Percentiles rank a stretch among this genome's conserved stretches.
Evolutionary conservation across 495 filamentous ascomycete species (phyloP).

Genomic region (Hyphodiscus hymeniophilus): DNA sequence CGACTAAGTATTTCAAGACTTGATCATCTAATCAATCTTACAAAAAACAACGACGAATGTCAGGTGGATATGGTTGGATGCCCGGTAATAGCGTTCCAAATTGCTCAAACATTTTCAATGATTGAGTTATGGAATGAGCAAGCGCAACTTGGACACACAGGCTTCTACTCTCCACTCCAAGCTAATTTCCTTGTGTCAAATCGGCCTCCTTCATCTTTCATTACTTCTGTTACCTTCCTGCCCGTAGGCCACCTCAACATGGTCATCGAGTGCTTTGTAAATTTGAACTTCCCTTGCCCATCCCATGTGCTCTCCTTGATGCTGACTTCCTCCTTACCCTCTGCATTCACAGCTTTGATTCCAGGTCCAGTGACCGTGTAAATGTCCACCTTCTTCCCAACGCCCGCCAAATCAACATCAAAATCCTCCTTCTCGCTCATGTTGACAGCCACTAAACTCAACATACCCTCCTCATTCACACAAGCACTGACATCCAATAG

Average conservation of each 20-base stretch:
- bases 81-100: no score
- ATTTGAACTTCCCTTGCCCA: conserved; percentile 47
- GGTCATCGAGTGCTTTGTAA: conserved; percentile 58
- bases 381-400: conserved; percentile 37
- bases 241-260: conserved; percentile 57
- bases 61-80: no score
- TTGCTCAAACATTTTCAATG: no score
- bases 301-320: conserved; percentile 55
- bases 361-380: conserved; percentile 52
- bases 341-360: conserved; percentile 50
- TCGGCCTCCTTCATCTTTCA: conserved; percentile 6
- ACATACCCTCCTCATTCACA: conserved; percentile 50
- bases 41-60: no score
- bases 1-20: no score
- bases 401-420: conserved; percentile 46
- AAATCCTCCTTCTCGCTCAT: conserved; percentile 50
- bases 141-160: no score
- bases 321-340: conserved; percentile 49
- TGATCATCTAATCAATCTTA: no score
- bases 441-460: conserved; percentile 63
- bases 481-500: conserved; percentile 65
- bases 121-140: no score
- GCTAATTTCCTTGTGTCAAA: conserved; percentile 20
- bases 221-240: conserved; percentile 14
- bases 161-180: conserved; percentile 4